Conservation (phyloP, 768 basidiomycete species). For the Clathrus columnatus region DNA sequence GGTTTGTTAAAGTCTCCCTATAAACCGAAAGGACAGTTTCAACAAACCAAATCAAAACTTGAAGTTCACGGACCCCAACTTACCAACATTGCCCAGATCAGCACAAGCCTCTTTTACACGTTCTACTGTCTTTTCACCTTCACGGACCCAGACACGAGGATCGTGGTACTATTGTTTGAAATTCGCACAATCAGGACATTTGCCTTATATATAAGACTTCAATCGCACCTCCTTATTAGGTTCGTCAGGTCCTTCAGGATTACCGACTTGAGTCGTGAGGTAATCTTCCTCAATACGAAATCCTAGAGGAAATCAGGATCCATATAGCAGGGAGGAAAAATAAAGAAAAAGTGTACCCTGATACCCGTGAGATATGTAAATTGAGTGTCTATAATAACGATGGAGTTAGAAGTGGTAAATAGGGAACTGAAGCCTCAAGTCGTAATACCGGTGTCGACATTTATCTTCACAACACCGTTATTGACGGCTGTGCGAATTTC, state of each 20-base stretch:
- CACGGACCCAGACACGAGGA: constrained; percentile 97
- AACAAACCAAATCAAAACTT: no score
- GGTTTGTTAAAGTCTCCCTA: no score
- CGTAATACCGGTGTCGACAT: constrained; percentile 68
- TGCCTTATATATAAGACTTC: no score
- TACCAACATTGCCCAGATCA: constrained; percentile 71
- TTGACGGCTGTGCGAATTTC: constrained; percentile 89
- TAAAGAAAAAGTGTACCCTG: constrained; percentile 37
- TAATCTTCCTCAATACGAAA: constrained; percentile 81
- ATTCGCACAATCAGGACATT: no score
- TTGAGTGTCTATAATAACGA: constrained; percentile 71
- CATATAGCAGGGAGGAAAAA: neutral
- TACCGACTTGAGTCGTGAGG: constrained; percentile 85
- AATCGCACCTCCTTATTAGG: constrained; percentile 93
- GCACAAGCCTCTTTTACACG: constrained; percentile 92
- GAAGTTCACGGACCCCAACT: constrained; percentile 16
- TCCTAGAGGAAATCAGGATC: constrained; percentile 40
- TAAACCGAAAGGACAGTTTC: no score
- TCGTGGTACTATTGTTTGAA: constrained; percentile 60
- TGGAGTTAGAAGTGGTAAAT: neutral
- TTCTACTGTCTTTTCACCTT: constrained; percentile 85
- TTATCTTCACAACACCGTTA: constrained; percentile 98
- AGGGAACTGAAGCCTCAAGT: neutral
- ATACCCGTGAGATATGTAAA: constrained; percentile 87
- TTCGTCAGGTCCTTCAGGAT: constrained; percentile 94